Evolutionary conservation across 305 asterid species (phyloP), one percentile per base, ranked within the genome.

Genomic region (Fraxinus dipetala): DNA sequence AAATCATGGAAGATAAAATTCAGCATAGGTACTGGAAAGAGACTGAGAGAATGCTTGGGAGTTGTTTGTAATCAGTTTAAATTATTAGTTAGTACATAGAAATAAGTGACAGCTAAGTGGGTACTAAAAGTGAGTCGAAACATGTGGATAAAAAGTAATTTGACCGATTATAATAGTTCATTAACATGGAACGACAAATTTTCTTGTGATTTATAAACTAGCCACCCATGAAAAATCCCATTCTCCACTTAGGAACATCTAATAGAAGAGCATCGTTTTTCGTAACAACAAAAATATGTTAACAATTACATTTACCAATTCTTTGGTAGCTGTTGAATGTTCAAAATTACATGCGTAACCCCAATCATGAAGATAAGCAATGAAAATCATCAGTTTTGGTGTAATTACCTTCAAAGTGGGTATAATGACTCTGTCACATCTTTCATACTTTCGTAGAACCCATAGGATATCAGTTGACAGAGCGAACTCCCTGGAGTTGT

Each of bases 351-450:
- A 31, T 51, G 38, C 40, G 10, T 8, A 59, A 22, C 14, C 30
- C n/a, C 34, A 65, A 24, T 65, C n/a, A 65, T 9, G 59, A 30
- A 5, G 72, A 51, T 32, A 30, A 31, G 26, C 40, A 31, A 70
- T 70, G 79, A 72, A 36, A 43, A 63, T 76, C n/a, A 75, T 76
- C 54, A 77, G 65, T 83, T 59, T 67, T 13, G 67, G 32, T 82
- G 18, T 74, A 70, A 78, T 82, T 89, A 96, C 99, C 98, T 96
- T 96, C 88, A 96, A 80, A 63, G 98, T 87, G 51, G 99, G 98
- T 84, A 88, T 72, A 34, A 89, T 87, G 77, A 96, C 98, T 87
- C 99, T 88, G 85, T 94, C 97, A 77, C 95, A 89, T 87, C 87
- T 93, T 88, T 81, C 86, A 85, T 90, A 94, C 72, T 84, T 91